phyloP scores from a whole-genome alignment of 2,329 filamentous ascomycete genomes.

The Fonsecaea multimorphosa region DNA sequence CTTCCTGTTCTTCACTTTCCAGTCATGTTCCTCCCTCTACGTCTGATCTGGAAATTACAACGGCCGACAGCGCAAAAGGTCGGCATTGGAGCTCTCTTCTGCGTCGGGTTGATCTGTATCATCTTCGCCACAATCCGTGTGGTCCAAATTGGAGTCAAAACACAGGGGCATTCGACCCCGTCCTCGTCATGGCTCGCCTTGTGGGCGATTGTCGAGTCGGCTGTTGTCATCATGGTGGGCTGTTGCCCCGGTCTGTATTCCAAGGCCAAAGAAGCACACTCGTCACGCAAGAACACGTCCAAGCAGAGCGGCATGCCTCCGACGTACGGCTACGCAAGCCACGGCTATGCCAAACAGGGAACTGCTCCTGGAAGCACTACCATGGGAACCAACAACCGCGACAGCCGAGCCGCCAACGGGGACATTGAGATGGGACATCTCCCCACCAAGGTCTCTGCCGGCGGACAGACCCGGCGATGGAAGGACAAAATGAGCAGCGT shows the following conservation, averaged over 20 bases:
- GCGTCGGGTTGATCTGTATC: slow-evolving; percentile 13
- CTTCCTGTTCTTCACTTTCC: neutral
- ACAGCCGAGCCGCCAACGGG: neutral
- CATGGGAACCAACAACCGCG: neutral
- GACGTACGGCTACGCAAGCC: slow-evolving; percentile 10
- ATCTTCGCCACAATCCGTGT: slow-evolving; percentile 16
- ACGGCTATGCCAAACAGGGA: slow-evolving; percentile 5
- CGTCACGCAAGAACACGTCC: slow-evolving; percentile 9
- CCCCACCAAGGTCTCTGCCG: neutral
- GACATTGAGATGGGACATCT: slow-evolving; percentile 11
- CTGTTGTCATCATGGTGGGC: slow-evolving; percentile 5
- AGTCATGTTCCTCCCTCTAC: slow-evolving; percentile 20
- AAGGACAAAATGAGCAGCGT: slow-evolving; percentile 8
- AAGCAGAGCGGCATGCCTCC: slow-evolving; percentile 5
- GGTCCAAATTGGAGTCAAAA: slow-evolving; percentile 17
- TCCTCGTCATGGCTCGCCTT: slow-evolving; percentile 16
- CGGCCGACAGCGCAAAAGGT: slow-evolving; percentile 12
- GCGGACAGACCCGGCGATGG: neutral
- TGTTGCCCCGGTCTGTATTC: slow-evolving; percentile 18
- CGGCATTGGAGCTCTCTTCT: slow-evolving; percentile 17
- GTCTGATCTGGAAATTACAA: slow-evolving; percentile 14
- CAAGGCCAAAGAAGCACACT: slow-evolving; percentile 15
- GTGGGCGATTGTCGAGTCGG: slow-evolving; percentile 13
- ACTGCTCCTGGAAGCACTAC: neutral
- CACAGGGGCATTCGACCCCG: slow-evolving; percentile 5